Evolutionary conservation across 169 alveolate species (phyloP).

Genomic region (Cryptosporidium viatorum): DNA sequence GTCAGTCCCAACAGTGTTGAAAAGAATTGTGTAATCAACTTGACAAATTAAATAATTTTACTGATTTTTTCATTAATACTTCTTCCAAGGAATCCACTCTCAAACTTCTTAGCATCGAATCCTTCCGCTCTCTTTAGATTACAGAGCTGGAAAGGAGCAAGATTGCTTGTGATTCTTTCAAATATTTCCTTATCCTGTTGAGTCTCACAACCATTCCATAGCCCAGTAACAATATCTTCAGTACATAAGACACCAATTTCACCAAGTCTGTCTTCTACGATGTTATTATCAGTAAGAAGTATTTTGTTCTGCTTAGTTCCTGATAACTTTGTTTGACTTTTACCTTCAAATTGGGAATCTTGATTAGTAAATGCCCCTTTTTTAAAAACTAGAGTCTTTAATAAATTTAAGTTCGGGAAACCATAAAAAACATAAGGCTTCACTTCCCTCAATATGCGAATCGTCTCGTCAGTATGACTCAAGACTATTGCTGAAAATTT

Average conservation of each 20-base stretch:
- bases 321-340: background rate
- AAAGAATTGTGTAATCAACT: background rate
- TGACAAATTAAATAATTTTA: constrained; percentile 24
- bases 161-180: constrained; percentile 21
- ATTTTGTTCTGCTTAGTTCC: background rate
- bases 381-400: constrained; percentile 32
- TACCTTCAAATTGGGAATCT: background rate
- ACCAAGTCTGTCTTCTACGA: constrained; percentile 82
- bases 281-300: constrained; percentile 81
- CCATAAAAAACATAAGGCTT: constrained; percentile 71
- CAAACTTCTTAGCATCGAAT: constrained; percentile 74
- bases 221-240: constrained; percentile 80
- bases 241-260: constrained; percentile 80
- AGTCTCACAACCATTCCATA: constrained; percentile 71
- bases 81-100: constrained; percentile 74
- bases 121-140: constrained; percentile 76
- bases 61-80: constrained; percentile 65
- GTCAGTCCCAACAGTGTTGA: too few species aligned
- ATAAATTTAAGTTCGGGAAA: constrained; percentile 31
- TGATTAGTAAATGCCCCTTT: constrained; percentile 51
- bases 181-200: constrained; percentile 16
- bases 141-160: constrained; percentile 74
- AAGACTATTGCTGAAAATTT: constrained; percentile 44
- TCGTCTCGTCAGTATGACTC: constrained; percentile 47
- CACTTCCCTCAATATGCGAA: constrained; percentile 24